Evolutionary conservation across 805 yeast species (phyloP), one percentile per base, ranked within the genome.

Genomic region (Pichia phayaonensis): DNA sequence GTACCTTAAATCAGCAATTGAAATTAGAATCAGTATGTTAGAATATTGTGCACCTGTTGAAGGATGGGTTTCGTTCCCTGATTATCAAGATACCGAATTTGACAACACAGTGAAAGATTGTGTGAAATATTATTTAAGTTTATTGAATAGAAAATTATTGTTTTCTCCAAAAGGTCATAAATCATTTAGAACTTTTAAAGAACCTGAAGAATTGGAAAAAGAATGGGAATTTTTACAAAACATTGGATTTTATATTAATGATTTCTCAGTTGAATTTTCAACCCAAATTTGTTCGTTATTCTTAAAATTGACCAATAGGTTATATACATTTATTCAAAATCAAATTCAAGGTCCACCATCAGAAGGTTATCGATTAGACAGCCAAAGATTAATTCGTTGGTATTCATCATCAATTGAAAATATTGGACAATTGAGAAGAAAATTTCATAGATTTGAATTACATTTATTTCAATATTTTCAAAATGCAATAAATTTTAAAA

Each of bases 201-300:
- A 88, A 60, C 90, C 96, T 1, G 99, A 92, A 57, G 90, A 86
- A 61, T 71, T 94, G 45, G 95, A 89, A 60, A 79, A 75, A 48
- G 86, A 86, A 42, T 94, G 96, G 90, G 74, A 76, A 29, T 82
- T 84, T 58, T 71, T 94, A 56, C 86, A 79, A 58, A 81, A 82
- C 58, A 75, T 88, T 36, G 97, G 97, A 15, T 79, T 76, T 54
- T 83, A 77, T 57, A 76, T 94, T 27, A 90, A 86, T 41, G 82
- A 84, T 16, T 81, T 92, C 48, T 94, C 96, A 0, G 84, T 83
- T 55, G 89, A 84, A 59, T 84, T 90, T 51, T 73, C 84, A 59
- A 44, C 74, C 6, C 54, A 48, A 26, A 52, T 53, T 16, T 42
- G 51, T 2, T 31, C 42, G 6, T 67, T 94, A 43, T 80, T 89